A percentile compares a stretch with the other conserved stretches of the same genome.
Evolutionary conservation across 2,329 filamentous ascomycete genomes (phyloP).

Genomic region (Sporothrix globosa): DNA sequence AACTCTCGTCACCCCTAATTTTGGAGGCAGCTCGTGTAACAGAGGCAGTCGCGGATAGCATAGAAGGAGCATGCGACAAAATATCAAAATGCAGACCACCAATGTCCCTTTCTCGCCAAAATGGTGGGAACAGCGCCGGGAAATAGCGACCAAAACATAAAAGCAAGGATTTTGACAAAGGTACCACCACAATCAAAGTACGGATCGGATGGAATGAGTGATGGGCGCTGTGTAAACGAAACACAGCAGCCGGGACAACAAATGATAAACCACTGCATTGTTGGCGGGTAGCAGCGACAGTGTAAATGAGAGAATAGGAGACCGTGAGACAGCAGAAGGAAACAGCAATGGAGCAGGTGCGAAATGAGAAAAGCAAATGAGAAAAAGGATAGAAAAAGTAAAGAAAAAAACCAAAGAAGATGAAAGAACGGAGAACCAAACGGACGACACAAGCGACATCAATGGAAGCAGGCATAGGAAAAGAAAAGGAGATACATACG

Average conservation of each 20-base stretch:
- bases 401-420: background rate
- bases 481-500: background rate
- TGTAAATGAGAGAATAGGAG: conserved; percentile 14
- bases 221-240: conserved; percentile 12
- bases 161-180: background rate
- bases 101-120: background rate
- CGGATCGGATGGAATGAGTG: conserved; percentile 14
- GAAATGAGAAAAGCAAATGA: background rate
- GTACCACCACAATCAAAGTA: background rate
- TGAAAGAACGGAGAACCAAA: background rate
- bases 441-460: background rate
- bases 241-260: conserved; percentile 10
- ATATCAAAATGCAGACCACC: background rate
- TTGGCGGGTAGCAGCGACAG: background rate
- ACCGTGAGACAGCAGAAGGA: background rate
- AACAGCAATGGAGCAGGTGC: background rate
- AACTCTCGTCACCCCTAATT: background rate
- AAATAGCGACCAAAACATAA: background rate
- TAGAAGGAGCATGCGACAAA: conserved; percentile 3
- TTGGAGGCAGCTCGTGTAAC: background rate
- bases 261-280: background rate
- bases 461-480: no score
- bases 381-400: background rate
- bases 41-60: conserved; percentile 3
- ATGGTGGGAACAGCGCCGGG: background rate